Conservation (phyloP, 305 asterid species). For the Striga hermonthica region DNA sequence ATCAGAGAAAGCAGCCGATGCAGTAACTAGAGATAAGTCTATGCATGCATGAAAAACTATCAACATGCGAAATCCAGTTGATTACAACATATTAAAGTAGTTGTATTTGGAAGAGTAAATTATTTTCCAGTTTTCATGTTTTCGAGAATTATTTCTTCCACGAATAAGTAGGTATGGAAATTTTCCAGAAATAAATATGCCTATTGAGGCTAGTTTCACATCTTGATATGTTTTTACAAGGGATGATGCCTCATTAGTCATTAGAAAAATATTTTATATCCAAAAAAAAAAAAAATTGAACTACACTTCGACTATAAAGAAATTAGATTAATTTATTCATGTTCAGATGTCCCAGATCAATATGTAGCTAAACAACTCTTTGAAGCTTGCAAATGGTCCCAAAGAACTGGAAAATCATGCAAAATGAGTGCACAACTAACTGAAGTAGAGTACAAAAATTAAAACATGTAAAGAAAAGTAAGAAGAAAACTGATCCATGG, state of each 20-base stretch:
- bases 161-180: background rate
- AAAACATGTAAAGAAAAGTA: background rate
- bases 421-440: background rate
- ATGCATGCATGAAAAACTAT: constrained; percentile 13
- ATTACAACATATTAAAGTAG: background rate
- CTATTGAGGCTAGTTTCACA: too few relatives aligned
- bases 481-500: background rate
- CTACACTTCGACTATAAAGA: constrained; percentile 19
- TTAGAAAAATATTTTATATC: background rate
- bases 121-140: background rate
- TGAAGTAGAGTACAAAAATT: background rate
- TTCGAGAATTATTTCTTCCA: background rate
- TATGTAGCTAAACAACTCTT: constrained; percentile 10
- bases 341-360: constrained; percentile 16
- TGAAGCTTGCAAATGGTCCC: constrained; percentile 4
- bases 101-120: background rate
- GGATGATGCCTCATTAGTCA: background rate
- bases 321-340: constrained; percentile 12
- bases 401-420: background rate
- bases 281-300: constrained; percentile 13
- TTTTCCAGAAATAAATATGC: too few relatives aligned
- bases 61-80: constrained; percentile 9
- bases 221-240: background rate
- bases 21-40: constrained; percentile 1
- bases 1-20: background rate